Conservation (phyloP, 2,329 filamentous ascomycete genomes). For the Fusarium udum region DNA sequence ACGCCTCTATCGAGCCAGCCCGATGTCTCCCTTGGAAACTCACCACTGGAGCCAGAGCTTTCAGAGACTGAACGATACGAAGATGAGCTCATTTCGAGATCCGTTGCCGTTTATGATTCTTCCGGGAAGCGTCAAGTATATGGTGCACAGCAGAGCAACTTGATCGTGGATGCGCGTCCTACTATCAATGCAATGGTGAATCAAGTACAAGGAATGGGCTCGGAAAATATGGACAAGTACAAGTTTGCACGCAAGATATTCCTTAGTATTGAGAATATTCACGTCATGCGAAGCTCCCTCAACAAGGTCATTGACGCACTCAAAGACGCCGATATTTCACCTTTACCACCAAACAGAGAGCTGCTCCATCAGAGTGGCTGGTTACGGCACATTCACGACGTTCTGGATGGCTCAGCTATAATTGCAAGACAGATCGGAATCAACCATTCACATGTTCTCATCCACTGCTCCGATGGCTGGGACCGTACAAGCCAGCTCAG, state of each 20-base stretch:
- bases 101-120: constrained; percentile 59
- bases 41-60: constrained; percentile 58
- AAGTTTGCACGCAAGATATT: constrained; percentile 91
- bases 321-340: constrained; percentile 90
- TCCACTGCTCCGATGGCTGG: constrained; percentile 99
- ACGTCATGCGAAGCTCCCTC: constrained; percentile 94
- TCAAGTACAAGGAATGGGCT: constrained; percentile 91
- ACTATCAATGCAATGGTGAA: constrained; percentile 95
- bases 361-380: constrained; percentile 85
- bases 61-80: constrained; percentile 73
- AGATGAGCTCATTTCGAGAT: constrained; percentile 68
- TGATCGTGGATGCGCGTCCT: constrained; percentile 95
- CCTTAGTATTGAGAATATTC: constrained; percentile 96
- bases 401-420: constrained; percentile 84
- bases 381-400: constrained; percentile 86
- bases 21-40: constrained; percentile 53
- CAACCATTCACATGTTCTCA: constrained; percentile 92
- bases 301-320: constrained; percentile 87
- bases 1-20: constrained; percentile 58
- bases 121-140: constrained; percentile 76
- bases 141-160: constrained; percentile 89
- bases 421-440: constrained; percentile 91
- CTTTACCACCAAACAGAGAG: constrained; percentile 83
- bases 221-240: constrained; percentile 98
- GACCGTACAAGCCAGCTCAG: constrained; percentile 96